Base-by-base conservation (phyloP, 108 stramenopile species). In the Skeletonema tropicum region DNA sequence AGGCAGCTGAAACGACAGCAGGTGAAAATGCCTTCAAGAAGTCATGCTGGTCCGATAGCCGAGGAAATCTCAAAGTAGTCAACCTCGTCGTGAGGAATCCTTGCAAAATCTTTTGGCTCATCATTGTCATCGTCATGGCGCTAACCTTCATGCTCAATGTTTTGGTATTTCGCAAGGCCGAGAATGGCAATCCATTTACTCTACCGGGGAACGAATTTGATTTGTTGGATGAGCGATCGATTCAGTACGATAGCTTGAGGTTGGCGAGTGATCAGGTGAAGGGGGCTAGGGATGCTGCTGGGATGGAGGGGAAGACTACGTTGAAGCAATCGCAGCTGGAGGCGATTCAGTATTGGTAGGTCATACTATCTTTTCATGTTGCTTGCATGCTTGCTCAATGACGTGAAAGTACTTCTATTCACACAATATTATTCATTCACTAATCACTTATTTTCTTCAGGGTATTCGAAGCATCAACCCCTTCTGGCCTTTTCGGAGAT, bases 11-110 rank as follows among this genome's bases (percentile, higher is more conserved):
- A 29, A 29, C 26, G 26, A 29, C 26, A 2, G 26, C 26, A 2
- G 26, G 26, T 29, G 26, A 29, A 29, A 29, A 29, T 29, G 1
- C 26, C 23, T 23, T 9, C 66, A 33, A 68, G 8, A 49, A 49
- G 13, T 74, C 66, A 21, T 33, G 68, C 8, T 80, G 74, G 46
- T 42, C 83, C 14, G 79, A 87, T 63, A 71, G 81, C 13, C 68
- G 73, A 5, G 87, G 84, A 60, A 87, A 87, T 55, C 72, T 87
- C 14, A 84, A 82, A 52, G 74, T 77, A 25, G 87, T 87, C 62
- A 85, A 85, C 65, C 38, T 80, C 11, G 74, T 87, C 1, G 71
- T 85, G 8, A 76, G 80, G 11, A 25, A 52, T 29, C 87, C 87
- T 2, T 72, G 70, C 55, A 13, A 29, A 36, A 60, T 83, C 49